These are phyloP conservation scores for Oenanthe javanica DNA, from an alignment of 140 eudicot genomes.

Conservation along the genomic window DNA sequence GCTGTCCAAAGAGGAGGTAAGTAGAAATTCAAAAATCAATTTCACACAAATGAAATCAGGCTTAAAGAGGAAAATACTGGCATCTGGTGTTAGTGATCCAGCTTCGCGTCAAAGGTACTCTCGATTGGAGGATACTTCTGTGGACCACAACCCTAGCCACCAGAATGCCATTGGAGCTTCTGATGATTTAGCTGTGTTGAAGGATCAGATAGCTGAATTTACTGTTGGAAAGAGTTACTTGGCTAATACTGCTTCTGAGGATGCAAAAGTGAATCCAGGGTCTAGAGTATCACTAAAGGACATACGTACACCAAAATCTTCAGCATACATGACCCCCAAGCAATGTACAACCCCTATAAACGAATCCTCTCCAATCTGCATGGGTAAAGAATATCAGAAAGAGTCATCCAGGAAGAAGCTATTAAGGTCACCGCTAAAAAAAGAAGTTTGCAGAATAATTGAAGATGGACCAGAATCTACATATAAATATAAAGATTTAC, in stretches of 20 bases:
- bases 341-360: conserved; percentile 32
- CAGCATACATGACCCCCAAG: conserved; percentile 45
- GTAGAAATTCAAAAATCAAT: conserved; percentile 24
- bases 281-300: conserved; percentile 27
- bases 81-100: neutral
- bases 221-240: conserved; percentile 7
- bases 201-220: conserved; percentile 8
- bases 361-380: conserved; percentile 65
- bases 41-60: conserved; percentile 14
- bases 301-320: conserved; percentile 16
- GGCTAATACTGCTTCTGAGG: conserved; percentile 12
- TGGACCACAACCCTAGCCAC: neutral
- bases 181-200: neutral
- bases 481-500: conserved; percentile 34
- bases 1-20: conserved; percentile 15
- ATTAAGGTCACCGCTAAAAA: conserved; percentile 30
- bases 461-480: conserved; percentile 19
- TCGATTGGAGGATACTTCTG: neutral
- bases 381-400: conserved; percentile 76
- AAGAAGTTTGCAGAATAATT: conserved; percentile 37
- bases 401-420: conserved; percentile 51
- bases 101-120: neutral
- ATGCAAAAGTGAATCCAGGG: conserved; percentile 9
- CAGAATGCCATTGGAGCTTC: conserved; percentile 1
- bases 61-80: conserved; percentile 8